Percentiles rank a stretch among this genome's conserved stretches.
These are phyloP conservation scores for Eucalyptus fibrosa DNA, from an alignment of 345 rosid species.

Conservation along the genomic window DNA sequence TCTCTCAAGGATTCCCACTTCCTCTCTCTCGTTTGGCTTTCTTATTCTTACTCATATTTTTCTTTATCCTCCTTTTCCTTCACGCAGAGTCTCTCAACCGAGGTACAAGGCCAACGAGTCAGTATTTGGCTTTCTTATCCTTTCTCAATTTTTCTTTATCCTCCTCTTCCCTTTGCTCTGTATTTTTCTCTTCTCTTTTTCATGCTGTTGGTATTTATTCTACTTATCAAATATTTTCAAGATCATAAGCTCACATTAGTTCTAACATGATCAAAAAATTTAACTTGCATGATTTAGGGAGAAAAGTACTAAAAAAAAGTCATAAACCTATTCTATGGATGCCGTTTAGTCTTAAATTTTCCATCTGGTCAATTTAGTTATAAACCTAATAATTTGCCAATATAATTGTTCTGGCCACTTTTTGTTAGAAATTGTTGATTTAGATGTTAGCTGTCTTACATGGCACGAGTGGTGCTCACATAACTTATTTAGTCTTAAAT, in stretches of 20 bases:
- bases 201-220: background rate
- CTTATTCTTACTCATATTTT: background rate
- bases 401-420: fast-evolving
- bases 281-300: background rate
- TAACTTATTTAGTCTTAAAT: fast-evolving
- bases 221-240: background rate
- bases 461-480: fast-evolving
- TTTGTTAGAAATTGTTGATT: fast-evolving
- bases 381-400: background rate
- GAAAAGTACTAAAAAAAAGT: background rate
- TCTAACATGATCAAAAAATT: background rate
- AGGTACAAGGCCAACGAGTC: no score
- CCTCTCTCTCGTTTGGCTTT: background rate
- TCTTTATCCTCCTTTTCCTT: background rate
- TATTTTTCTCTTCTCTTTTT: background rate
- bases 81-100: no score
- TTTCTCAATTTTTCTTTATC: background rate
- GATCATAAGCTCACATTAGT: background rate
- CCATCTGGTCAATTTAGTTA: fast-evolving
- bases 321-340: fast-evolving
- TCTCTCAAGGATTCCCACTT: background rate
- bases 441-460: fast-evolving
- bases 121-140: background rate
- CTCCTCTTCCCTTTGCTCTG: background rate
- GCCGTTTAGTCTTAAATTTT: fast-evolving